Evolutionary conservation across 2,329 filamentous ascomycete species (phyloP), one percentile per base, ranked within the genome.

Genomic region (Trichoderma sp.): DNA sequence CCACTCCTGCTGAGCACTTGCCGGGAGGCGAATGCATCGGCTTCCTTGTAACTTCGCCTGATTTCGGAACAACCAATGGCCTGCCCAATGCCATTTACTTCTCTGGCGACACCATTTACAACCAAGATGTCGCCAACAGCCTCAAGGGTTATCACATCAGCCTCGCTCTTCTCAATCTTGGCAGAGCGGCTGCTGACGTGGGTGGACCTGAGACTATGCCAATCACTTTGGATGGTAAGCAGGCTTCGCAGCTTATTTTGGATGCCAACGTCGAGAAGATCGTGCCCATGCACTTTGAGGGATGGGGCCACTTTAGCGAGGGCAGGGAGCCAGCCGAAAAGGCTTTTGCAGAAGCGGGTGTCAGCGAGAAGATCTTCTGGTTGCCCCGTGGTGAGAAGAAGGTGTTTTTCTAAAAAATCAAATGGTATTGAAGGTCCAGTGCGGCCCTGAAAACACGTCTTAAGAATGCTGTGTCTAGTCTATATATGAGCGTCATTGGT

Each of bases 51-150:
- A 79, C 78, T 0, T 74, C 77, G 0, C 71, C 76, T 0, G 76
- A 76, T 0, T 85, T 86, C 50, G 84, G 84, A 2, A 68, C 73
- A 9, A 73, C 75, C 5, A 76, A 81, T 4, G 81, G 82, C 0
- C 74, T 74, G 0, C 84, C 82, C 0, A 86, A 86, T 70, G 85
- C 80, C 2, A 80, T 86, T 8, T 87, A 83, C 72, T 84, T 87
- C 75, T 81, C 84, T 0, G 84, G 85, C 0, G 85, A 87, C 71
- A 87, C 84, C 0, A 80, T 86, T 4, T 85, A 86, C 69, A 75
- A 85, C 0, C 77, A 81, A 2, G 83, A 85, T 73, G 77, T 84
- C 5, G 70, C 74, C 1, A 59, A 73, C 7, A 82, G 85, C 43
- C 70, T 75, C 1, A 76, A 81, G 1, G 73, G 71, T 55, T 85